A percentile compares a stretch with the other conserved stretches of the same genome.
Evolutionary conservation across 2,329 filamentous ascomycete species (phyloP).

Genomic region (Ophiostoma perfectum): DNA sequence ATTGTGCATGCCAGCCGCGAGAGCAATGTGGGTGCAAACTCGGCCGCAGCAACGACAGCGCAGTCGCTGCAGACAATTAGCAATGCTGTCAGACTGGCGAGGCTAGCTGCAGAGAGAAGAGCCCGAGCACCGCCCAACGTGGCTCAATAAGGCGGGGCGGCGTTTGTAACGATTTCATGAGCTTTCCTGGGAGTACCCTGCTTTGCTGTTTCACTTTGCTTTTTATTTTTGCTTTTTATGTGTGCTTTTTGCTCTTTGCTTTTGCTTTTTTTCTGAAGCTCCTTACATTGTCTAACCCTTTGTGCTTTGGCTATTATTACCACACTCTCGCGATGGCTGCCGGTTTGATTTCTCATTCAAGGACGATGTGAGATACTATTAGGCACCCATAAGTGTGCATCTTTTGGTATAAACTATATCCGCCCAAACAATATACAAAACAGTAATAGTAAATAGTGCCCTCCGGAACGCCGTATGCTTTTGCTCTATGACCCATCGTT

Average conservation of each 20-base stretch:
- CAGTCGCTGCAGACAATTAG: slow-evolving; percentile 50
- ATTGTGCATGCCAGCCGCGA: slow-evolving; percentile 32
- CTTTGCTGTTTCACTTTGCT: neutral
- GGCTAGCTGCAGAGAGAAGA: slow-evolving; percentile 21
- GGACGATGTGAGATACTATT: neutral
- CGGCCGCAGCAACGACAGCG: slow-evolving; percentile 41
- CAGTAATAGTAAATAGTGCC: slow-evolving; percentile 18
- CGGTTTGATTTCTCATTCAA: too few species aligned
- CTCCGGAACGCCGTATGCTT: slow-evolving; percentile 17
- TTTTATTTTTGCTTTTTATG: slow-evolving; percentile 7
- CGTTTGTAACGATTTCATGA: neutral
- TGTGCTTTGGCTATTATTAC: too few species aligned
- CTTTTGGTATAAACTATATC: slow-evolving; percentile 7
- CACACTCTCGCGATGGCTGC: too few species aligned
- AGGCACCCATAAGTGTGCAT: neutral
- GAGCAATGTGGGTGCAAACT: slow-evolving; percentile 41
- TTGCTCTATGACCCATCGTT: slow-evolving; percentile 16
- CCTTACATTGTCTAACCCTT: too few species aligned
- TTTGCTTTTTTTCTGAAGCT: too few species aligned
- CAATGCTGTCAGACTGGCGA: slow-evolving; percentile 51
- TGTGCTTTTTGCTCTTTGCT: neutral
- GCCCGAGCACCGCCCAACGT: slow-evolving; percentile 31
- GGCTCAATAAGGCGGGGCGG: neutral
- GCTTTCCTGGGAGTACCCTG: neutral
- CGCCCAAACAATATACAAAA: neutral